These are phyloP conservation scores for Coleophoma cylindrospora DNA, from an alignment of 2,329 filamentous ascomycete species.

Conservation along the genomic window DNA sequence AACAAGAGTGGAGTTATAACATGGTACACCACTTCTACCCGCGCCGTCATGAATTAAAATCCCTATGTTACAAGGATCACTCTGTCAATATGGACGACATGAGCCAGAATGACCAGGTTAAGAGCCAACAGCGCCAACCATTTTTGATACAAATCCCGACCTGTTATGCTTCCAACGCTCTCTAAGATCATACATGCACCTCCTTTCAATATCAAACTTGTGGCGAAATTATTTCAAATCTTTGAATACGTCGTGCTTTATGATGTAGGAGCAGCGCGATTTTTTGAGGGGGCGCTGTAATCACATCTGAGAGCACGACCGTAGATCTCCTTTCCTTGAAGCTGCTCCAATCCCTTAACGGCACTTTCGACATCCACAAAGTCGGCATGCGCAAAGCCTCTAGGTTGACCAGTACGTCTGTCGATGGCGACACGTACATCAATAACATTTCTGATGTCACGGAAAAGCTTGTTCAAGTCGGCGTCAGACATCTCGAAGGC, in stretches of 20 bases:
- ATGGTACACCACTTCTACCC: constrained; percentile 4
- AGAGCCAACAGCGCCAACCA: constrained; percentile 4
- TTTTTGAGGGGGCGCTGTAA: constrained; percentile 33
- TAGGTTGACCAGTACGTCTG: constrained; percentile 70
- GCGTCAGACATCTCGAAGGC: constrained; percentile 80
- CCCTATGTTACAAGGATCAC: constrained; percentile 19
- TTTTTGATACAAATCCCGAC: background rate
- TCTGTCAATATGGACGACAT: constrained; percentile 12
- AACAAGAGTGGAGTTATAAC: constrained; percentile 13
- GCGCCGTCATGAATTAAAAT: constrained; percentile 14
- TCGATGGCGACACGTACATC: constrained; percentile 83
- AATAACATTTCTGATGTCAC: constrained; percentile 60
- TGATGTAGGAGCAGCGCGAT: background rate
- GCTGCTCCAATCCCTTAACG: constrained; percentile 47
- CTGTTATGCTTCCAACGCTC: background rate
- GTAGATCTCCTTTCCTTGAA: constrained; percentile 56
- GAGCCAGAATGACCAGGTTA: constrained; percentile 10
- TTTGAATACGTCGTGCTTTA: too few relatives aligned
- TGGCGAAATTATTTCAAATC: too few relatives aligned
- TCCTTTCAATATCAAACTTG: too few relatives aligned
- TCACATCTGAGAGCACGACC: constrained; percentile 63
- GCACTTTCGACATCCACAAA: constrained; percentile 67
- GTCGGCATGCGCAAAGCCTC: constrained; percentile 82
- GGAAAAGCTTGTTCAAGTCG: constrained; percentile 76
- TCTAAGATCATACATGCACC: background rate